Conservation (phyloP, 2,329 filamentous ascomycete species). For the Calonectria pseudoreteaudii region DNA sequence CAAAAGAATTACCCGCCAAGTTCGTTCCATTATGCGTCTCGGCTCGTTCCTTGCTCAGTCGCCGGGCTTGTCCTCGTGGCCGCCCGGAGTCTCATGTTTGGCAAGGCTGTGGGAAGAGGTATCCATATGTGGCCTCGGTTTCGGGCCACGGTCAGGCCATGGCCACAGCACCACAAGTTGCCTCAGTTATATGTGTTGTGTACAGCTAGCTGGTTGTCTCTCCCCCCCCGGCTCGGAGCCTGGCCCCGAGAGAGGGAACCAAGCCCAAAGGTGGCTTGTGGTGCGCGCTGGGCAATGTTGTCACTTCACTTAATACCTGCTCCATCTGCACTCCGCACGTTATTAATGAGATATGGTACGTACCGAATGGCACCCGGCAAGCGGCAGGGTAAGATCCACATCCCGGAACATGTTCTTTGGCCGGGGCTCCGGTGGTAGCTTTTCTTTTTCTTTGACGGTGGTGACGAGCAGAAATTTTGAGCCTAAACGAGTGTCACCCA, state of each 20-base stretch:
- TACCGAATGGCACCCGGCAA: constrained; percentile 9
- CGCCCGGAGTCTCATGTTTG: neutral
- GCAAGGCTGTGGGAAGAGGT: neutral
- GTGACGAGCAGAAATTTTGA: neutral
- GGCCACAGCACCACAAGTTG: neutral
- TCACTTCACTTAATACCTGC: constrained; percentile 2
- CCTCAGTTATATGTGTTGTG: neutral
- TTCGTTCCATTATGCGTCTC: neutral
- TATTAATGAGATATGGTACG: constrained; percentile 10
- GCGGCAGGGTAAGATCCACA: constrained; percentile 13
- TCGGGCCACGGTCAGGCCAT: constrained; percentile 5
- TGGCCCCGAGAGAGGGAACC: constrained; percentile 8
- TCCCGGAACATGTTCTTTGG: constrained; percentile 10
- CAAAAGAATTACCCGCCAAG: neutral
- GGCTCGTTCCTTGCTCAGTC: neutral
- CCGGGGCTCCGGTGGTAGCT: neutral
- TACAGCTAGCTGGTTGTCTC: neutral
- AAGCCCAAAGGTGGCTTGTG: neutral
- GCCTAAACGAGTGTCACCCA: constrained; percentile 5
- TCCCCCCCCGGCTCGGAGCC: neutral
- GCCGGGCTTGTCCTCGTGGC: neutral
- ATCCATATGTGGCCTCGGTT: neutral
- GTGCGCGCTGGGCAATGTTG: constrained; percentile 2
- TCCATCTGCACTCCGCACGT: constrained; percentile 7
- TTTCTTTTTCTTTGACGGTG: constrained; percentile 1